Conservation (phyloP, 805 yeast species). For the Danielia oregonensis region DNA sequence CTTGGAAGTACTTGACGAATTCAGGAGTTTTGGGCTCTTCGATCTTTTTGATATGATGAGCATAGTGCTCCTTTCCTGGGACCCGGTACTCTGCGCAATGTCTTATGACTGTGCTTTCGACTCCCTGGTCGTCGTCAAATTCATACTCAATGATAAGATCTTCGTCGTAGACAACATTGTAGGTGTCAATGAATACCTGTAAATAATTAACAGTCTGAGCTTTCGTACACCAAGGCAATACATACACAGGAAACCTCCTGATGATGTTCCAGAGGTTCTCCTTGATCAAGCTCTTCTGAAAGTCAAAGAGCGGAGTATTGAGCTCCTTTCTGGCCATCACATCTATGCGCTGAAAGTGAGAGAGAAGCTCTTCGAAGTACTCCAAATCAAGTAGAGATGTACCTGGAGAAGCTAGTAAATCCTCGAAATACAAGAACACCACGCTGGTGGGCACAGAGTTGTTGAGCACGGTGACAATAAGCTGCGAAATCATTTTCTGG, state of each 20-base stretch:
- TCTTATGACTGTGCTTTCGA: slow-evolving; percentile 10
- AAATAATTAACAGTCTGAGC: slow-evolving; percentile 14
- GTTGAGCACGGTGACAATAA: slow-evolving; percentile 11
- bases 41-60: not conserved
- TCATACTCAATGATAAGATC: slow-evolving; percentile 9
- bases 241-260: slow-evolving; percentile 5
- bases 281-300: slow-evolving; percentile 10
- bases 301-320: slow-evolving; percentile 6
- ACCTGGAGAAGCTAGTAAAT: slow-evolving; percentile 14
- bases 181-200: slow-evolving; percentile 14
- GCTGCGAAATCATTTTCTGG: slow-evolving; percentile 8
- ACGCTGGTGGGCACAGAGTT: slow-evolving; percentile 14
- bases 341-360: slow-evolving; percentile 10
- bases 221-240: slow-evolving; percentile 12
- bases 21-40: slow-evolving; percentile 7
- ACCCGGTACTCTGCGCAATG: slow-evolving; percentile 2
- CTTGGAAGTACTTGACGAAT: slow-evolving; percentile 14
- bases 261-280: slow-evolving; percentile 8
- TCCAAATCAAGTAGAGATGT: slow-evolving; percentile 11
- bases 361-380: slow-evolving; percentile 13
- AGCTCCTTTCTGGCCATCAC: slow-evolving; percentile 1
- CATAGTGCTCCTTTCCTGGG: slow-evolving; percentile 3
- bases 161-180: slow-evolving; percentile 12
- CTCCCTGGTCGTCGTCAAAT: slow-evolving; percentile 2
- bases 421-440: slow-evolving; percentile 32